Evolutionary conservation across 139 green algal genomes (phyloP).

Genomic region (Picochlorum sp.): DNA sequence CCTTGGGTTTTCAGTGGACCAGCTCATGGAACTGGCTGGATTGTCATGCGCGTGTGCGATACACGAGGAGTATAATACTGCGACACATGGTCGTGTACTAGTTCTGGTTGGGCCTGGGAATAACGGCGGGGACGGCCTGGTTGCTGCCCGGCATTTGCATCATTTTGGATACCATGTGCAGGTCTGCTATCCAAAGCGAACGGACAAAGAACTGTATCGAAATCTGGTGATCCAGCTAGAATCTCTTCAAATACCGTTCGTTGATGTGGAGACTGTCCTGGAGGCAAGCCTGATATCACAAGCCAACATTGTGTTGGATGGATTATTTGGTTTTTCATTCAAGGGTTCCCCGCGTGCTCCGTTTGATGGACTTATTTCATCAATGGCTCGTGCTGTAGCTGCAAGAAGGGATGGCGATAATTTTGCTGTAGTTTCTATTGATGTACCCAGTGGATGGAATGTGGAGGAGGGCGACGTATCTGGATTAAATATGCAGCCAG

Average conservation of each 20-base stretch:
- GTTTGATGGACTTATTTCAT: conserved; percentile 77
- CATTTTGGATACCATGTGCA: conserved; percentile 79
- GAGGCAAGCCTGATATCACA: neutral
- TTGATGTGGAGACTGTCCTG: conserved; percentile 43
- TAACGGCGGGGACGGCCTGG: conserved; percentile 96
- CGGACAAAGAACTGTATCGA: conserved; percentile 77
- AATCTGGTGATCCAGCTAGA: conserved; percentile 67
- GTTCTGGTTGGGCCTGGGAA: conserved; percentile 91
- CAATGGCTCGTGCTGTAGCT: conserved; percentile 15
- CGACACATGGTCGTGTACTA: conserved; percentile 47
- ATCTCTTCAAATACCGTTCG: conserved; percentile 54
- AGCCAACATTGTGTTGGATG: conserved; percentile 83
- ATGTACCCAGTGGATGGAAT: conserved; percentile 42
- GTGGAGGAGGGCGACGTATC: conserved; percentile 61
- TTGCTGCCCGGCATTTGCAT: conserved; percentile 82
- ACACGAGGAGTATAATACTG: conserved; percentile 44
- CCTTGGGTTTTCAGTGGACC: conserved; percentile 80
- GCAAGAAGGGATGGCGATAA: neutral
- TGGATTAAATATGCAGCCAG: conserved; percentile 46
- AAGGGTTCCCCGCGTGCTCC: conserved; percentile 73
- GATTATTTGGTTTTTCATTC: conserved; percentile 97
- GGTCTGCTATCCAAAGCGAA: conserved; percentile 83
- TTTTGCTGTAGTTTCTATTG: conserved; percentile 29
- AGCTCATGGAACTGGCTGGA: conserved; percentile 82
- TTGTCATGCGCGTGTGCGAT: conserved; percentile 60